These are phyloP conservation scores for Lanmaoa rubissima DNA, from an alignment of 768 basidiomycete species.

Conservation along the genomic window DNA sequence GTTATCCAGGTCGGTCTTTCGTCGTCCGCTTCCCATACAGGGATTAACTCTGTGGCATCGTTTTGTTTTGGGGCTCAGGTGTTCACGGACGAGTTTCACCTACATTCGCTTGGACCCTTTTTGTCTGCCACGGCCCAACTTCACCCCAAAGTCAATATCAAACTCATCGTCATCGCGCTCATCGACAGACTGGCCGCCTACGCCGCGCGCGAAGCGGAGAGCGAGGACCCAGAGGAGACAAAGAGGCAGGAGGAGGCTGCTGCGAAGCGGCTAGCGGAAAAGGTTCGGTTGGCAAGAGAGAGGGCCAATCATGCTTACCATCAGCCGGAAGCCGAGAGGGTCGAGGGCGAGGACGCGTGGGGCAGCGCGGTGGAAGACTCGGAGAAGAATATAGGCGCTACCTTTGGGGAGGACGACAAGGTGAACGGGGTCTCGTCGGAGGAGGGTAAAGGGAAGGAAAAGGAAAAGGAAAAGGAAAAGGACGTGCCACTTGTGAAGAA, in stretches of 20 bases:
- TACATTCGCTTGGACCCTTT: constrained; percentile 95
- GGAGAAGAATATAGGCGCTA: constrained; percentile 14
- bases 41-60: neutral
- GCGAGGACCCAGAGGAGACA: constrained; percentile 91
- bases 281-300: constrained; percentile 72
- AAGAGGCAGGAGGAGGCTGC: constrained; percentile 93
- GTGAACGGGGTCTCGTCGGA: constrained; percentile 24
- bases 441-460: constrained; percentile 47
- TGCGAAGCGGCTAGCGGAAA: constrained; percentile 82
- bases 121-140: constrained; percentile 93
- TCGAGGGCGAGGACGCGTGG: constrained; percentile 29
- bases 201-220: constrained; percentile 96
- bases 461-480: constrained; percentile 66
- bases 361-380: constrained; percentile 21
- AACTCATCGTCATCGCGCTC: constrained; percentile 95
- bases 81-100: constrained; percentile 97
- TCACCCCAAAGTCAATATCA: constrained; percentile 98
- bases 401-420: neutral
- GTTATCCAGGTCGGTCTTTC: constrained; percentile 84
- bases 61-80: constrained; percentile 50
- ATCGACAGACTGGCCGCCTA: constrained; percentile 96
- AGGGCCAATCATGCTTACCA: constrained; percentile 53
- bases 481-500: constrained; percentile 62
- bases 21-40: neutral
- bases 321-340: constrained; percentile 22